Percentiles rank a stretch among this genome's conserved stretches.
phyloP scores from a whole-genome alignment of 176 grass and related monocot species.

The Coix lacrymajobi region DNA sequence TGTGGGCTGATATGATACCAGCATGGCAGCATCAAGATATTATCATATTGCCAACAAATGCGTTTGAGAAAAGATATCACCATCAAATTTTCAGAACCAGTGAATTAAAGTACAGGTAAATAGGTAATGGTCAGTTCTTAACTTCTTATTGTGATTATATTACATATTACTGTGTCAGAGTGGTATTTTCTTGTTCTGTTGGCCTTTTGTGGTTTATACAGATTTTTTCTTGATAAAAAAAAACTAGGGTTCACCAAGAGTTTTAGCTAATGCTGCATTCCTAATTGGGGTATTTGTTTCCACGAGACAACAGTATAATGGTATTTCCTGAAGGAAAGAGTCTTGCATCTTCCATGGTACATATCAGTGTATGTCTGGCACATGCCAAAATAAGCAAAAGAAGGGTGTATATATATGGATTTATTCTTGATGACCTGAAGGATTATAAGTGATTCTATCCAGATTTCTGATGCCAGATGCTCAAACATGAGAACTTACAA shows the following conservation, averaged over 20 bases:
- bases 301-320: no score
- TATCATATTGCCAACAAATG: background rate
- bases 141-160: background rate
- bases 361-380: no score
- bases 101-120: background rate
- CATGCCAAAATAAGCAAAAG: no score
- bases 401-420: no score
- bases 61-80: no score
- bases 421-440: no score
- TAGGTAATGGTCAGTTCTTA: background rate
- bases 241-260: background rate
- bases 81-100: background rate
- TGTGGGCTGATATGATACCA: background rate
- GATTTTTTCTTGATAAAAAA: background rate
- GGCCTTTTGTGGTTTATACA: background rate
- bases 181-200: background rate
- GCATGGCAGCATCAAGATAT: background rate
- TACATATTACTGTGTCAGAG: background rate
- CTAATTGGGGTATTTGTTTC: background rate
- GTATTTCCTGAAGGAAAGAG: background rate
- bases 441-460: no score
- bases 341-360: background rate
- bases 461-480: background rate
- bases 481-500: background rate
- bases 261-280: background rate